Percentiles rank a stretch among this genome's conserved stretches.
These are phyloP conservation scores for Verruconis gallopava DNA, from an alignment of 2,329 filamentous ascomycete species.

Conservation along the genomic window DNA sequence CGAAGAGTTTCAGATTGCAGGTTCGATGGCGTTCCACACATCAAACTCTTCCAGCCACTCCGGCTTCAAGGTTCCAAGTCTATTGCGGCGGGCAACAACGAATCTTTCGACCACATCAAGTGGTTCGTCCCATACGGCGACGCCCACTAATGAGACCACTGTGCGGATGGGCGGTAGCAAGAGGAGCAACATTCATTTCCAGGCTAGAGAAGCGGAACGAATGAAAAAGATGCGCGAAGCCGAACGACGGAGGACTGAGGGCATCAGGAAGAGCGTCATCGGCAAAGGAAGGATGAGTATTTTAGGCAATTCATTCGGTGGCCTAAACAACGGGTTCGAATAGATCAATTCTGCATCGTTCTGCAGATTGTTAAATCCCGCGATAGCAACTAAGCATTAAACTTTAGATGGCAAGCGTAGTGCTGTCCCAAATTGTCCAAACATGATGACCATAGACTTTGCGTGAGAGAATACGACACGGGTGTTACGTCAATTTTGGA, in stretches of 20 bases:
- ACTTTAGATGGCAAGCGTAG: too few relatives aligned
- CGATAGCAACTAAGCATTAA: not conserved
- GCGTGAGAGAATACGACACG: too few relatives aligned
- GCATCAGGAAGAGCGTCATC: conserved; percentile 7
- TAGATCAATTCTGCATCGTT: not conserved
- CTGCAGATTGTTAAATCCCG: not conserved
- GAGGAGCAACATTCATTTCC: conserved; percentile 47
- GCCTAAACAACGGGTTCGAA: conserved; percentile 5
- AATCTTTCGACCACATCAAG: conserved; percentile 22
- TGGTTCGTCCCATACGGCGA: conserved; percentile 27
- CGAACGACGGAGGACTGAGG: conserved; percentile 37
- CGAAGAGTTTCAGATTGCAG: conserved; percentile 19
- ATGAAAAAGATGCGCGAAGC: conserved; percentile 36
- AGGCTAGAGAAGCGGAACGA: conserved; percentile 45
- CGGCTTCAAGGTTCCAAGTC: conserved; percentile 53
- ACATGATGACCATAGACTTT: too few relatives aligned
- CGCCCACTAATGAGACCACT: conserved; percentile 20
- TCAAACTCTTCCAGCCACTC: conserved; percentile 24
- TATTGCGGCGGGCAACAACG: conserved; percentile 62
- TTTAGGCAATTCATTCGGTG: conserved; percentile 2
- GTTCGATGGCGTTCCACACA: conserved; percentile 43
- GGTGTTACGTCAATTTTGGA: too few relatives aligned
- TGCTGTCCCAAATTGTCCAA: too few relatives aligned
- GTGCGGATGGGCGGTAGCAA: conserved; percentile 40
- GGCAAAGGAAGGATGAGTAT: conserved; percentile 7